Evolutionary conservation across 1,284 basidiomycete genomes (phyloP).

Genomic region (Boletellus deceptivus): DNA sequence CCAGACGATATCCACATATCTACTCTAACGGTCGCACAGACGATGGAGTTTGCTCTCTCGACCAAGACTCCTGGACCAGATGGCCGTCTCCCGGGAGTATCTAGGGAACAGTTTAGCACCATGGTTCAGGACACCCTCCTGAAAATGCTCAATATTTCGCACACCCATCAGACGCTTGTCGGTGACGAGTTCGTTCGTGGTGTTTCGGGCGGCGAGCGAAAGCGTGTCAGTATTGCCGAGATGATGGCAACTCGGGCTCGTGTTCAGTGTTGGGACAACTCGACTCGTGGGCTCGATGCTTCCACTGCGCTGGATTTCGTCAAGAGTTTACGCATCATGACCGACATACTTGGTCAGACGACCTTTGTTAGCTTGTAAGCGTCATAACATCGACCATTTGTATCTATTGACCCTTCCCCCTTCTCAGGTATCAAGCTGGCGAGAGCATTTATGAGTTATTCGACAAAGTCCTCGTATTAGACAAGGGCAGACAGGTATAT

Average conservation of each 20-base stretch:
- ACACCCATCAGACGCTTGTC: conserved; percentile 75
- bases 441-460: conserved; percentile 78
- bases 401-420: not conserved
- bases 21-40: conserved; percentile 74
- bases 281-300: conserved; percentile 83
- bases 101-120: conserved; percentile 56
- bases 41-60: conserved; percentile 64
- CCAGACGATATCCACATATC: conserved; percentile 74
- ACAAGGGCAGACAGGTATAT: conserved; percentile 83
- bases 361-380: conserved; percentile 75
- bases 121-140: conserved; percentile 63
- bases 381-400: conserved; percentile 11
- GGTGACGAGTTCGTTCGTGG: conserved; percentile 85
- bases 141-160: conserved; percentile 78
- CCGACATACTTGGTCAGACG: conserved; percentile 73
- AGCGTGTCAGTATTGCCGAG: conserved; percentile 86
- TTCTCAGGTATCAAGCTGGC: conserved; percentile 73
- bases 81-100: conserved; percentile 66
- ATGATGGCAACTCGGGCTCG: conserved; percentile 78
- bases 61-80: conserved; percentile 68
- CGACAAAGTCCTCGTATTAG: conserved; percentile 78
- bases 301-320: conserved; percentile 81
- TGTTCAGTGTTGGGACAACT: conserved; percentile 83
- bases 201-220: conserved; percentile 83
- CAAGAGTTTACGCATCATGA: conserved; percentile 72